Evolutionary conservation across 2,329 filamentous ascomycete species (phyloP), one percentile per base, ranked within the genome.

Genomic region (Aspergillus tamarii): DNA sequence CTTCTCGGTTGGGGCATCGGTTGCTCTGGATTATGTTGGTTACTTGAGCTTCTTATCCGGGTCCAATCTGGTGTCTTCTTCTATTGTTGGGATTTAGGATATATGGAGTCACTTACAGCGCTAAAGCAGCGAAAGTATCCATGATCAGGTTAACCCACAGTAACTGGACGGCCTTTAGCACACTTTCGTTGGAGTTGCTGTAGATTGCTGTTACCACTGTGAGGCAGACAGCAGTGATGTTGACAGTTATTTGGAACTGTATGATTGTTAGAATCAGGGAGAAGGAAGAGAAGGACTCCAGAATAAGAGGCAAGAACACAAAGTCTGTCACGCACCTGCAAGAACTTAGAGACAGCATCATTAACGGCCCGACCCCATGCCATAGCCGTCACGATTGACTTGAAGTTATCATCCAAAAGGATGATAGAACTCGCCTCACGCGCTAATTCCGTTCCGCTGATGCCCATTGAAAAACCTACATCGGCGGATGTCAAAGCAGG

Each of bases 81-180:
- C 23, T 50, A 30, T 19, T 52, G 12, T 19, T 19, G 23, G 6
- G 21, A 10, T 32, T 9, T 3, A 30, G n/a, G 21, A 14, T 50
- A 50, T 5, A 50, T 14, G 23, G 48, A 21, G 11, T 7, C 12
- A 55, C 52, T 41, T 14, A 55, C 53, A 68, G 57, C 2, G 60
- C 59, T 0, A 67, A 46, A 12, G 65, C 67, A 4, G 65, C 65
- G 8, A 64, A 56, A 1, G 59, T 61, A 43, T 63, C 62, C 60
- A 96, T 96, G 81, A 96, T 96, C 68, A 96, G 83, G 74, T 96
- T 96, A 71, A 96, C 91, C 93, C 93, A 96, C 19, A 96, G 87
- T 70, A 96, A 85, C 77, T 96, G 93, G 19, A 96, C 92, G 11
- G 93, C 92, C 1, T 89, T 94, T 58, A 96, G 82, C 28, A 96